Conservation (phyloP, 768 basidiomycete species). For the Russula brevipes region DNA sequence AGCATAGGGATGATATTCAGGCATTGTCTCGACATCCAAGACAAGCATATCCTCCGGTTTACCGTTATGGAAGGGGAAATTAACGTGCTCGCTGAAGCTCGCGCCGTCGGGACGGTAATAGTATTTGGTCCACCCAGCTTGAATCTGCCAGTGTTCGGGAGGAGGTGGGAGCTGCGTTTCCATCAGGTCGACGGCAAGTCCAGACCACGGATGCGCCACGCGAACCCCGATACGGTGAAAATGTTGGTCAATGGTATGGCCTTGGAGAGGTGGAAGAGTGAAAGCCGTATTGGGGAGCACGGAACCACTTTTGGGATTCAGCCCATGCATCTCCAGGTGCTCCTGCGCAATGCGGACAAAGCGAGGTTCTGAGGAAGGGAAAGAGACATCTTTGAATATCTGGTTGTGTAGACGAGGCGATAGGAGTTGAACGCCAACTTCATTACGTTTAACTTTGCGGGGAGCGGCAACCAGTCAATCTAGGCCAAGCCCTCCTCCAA, state of each 20-base stretch:
- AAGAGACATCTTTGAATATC: slow-evolving; percentile 66
- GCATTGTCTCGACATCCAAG: slow-evolving; percentile 95
- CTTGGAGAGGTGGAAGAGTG: slow-evolving; percentile 79
- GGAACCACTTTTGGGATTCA: slow-evolving; percentile 76
- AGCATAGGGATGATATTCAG: slow-evolving; percentile 71
- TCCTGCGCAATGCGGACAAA: slow-evolving; percentile 72
- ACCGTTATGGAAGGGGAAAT: slow-evolving; percentile 58
- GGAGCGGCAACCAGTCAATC: not conserved
- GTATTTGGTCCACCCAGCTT: slow-evolving; percentile 91
- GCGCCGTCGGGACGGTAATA: slow-evolving; percentile 65
- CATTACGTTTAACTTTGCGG: slow-evolving; percentile 62
- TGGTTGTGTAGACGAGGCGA: slow-evolving; percentile 76
- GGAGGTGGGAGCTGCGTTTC: slow-evolving; percentile 51
- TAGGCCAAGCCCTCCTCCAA: too few species aligned
- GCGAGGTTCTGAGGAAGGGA: slow-evolving; percentile 53
- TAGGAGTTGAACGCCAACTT: slow-evolving; percentile 90
- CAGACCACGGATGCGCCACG: slow-evolving; percentile 72
- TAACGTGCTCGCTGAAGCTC: slow-evolving; percentile 67
- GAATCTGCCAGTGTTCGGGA: slow-evolving; percentile 50
- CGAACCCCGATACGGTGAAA: slow-evolving; percentile 73
- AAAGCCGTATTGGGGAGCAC: slow-evolving; percentile 75
- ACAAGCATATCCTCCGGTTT: slow-evolving; percentile 67
- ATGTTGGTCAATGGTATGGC: slow-evolving; percentile 77
- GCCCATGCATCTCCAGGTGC: slow-evolving; percentile 76
- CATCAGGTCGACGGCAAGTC: slow-evolving; percentile 58